Evolutionary conservation across 2,329 filamentous ascomycete genomes (phyloP).

Genomic region (Dactylonectria estremocensis): DNA sequence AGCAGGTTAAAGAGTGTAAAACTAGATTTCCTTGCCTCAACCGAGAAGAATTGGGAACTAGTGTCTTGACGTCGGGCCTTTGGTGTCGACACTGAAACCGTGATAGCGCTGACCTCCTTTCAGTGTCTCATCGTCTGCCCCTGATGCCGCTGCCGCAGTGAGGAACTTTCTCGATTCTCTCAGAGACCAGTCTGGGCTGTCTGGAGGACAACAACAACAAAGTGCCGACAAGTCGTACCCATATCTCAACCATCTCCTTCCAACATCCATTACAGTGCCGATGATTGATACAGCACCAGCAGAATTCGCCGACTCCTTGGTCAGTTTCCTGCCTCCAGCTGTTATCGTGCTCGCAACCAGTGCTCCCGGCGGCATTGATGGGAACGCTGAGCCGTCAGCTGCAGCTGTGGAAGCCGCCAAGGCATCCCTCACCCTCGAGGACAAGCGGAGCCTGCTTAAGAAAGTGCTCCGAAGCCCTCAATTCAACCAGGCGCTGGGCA

Average conservation of each 20-base stretch:
- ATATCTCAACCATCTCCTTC: slow-evolving; percentile 87
- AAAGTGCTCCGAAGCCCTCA: slow-evolving; percentile 91
- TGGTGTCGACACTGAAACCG: slow-evolving; percentile 39
- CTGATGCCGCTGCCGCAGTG: slow-evolving; percentile 83
- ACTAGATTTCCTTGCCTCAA: slow-evolving; percentile 50
- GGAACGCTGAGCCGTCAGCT: slow-evolving; percentile 76
- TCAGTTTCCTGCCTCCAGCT: slow-evolving; percentile 83
- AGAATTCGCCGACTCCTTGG: slow-evolving; percentile 79
- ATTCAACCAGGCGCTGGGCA: slow-evolving; percentile 88
- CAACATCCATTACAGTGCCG: slow-evolving; percentile 82
- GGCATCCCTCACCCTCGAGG: slow-evolving; percentile 77
- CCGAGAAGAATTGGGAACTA: slow-evolving; percentile 49
- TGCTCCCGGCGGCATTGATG: slow-evolving; percentile 66
- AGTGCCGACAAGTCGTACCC: slow-evolving; percentile 77
- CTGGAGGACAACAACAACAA: slow-evolving; percentile 55
- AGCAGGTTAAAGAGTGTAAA: slow-evolving; percentile 50
- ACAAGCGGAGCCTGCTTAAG: slow-evolving; percentile 86
- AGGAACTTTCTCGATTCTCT: slow-evolving; percentile 92
- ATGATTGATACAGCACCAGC: slow-evolving; percentile 78
- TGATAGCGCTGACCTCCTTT: slow-evolving; percentile 61
- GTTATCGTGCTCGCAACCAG: slow-evolving; percentile 84
- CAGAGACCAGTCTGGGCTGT: slow-evolving; percentile 66
- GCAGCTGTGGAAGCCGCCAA: slow-evolving; percentile 81
- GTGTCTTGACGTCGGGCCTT: slow-evolving; percentile 44
- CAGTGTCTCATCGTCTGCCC: slow-evolving; percentile 72